Base-by-base conservation (phyloP, 371 early-diverging fungal species). In the Nematocida sp. region DNA sequence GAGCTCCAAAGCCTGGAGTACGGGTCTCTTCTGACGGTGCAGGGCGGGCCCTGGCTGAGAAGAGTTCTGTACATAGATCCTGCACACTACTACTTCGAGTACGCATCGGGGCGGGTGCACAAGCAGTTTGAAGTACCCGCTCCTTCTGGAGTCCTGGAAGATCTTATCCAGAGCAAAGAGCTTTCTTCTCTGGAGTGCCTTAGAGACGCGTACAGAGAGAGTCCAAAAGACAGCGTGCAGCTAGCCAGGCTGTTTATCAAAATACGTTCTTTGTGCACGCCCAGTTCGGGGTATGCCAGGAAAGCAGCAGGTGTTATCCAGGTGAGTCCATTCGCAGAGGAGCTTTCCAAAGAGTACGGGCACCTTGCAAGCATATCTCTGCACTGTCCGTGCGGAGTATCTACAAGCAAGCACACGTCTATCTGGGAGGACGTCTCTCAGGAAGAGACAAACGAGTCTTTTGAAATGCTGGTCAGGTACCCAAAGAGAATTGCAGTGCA, bases 201-300 rank as follows among this genome's bases (percentile, higher is more conserved):
- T 32, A 27, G 46, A 62, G 17, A 11, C 4, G 31, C 21, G n/a
- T 46, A 70, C 11, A 21, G 17, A 31, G 32, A 57, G 4, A 50
- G 25, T 5, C 4, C 17, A 38, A 13, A 66, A 37, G 32, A 40
- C 2, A 50, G 58, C 7, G 8, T 62, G 7, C 23, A 29, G 3
- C 13, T 60, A 8, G 62, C 58, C 21, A 58, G 74, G 46, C 29
- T 70, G 2, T 32, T 70, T 57, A 32, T 57, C 11, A 70, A 60
- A 31, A 46, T 62, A 49, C 23, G 49, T 48, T 17, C 58, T 17
- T 27, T 70, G 8, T 58, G 60, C 38, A 2, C 8, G n/a, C 8
- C 13, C 19, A 31, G 13, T 19, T 13, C 49, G 3, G 27, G 21
- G n/a, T 70, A 43, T 7, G 0, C 36, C 11, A 57, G 57, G 34